phyloP scores from a whole-genome alignment of 2,329 filamentous ascomycete genomes.

The Alternaria burnsii region DNA sequence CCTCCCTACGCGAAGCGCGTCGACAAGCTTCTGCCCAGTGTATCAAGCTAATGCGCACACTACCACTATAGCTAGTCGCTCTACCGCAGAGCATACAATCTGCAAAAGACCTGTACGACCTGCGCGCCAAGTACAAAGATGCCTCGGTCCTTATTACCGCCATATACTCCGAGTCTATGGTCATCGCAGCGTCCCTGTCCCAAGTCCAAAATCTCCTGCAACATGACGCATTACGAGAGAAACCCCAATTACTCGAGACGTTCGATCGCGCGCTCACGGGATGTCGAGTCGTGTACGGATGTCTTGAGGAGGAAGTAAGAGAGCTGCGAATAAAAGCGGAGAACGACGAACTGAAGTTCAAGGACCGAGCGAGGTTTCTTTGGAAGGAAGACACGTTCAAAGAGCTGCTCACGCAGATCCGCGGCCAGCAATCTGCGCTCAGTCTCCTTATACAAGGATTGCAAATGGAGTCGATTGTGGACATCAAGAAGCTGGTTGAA shows the following conservation, averaged over 20 bases:
- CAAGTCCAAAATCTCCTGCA: constrained; percentile 44
- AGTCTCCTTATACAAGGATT: constrained; percentile 45
- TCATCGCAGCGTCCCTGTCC: constrained; percentile 43
- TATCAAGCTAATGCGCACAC: constrained; percentile 11
- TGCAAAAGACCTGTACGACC: constrained; percentile 42
- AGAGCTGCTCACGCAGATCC: constrained; percentile 45
- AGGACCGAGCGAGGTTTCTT: constrained; percentile 38
- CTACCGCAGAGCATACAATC: constrained; percentile 39
- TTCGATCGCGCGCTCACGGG: constrained; percentile 46
- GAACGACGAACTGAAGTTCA: constrained; percentile 32
- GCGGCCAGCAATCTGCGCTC: constrained; percentile 45
- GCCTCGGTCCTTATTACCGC: constrained; percentile 43
- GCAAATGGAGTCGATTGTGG: constrained; percentile 48
- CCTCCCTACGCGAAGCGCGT: not conserved
- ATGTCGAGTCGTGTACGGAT: constrained; percentile 45
- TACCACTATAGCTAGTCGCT: constrained; percentile 25
- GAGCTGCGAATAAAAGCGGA: constrained; percentile 32
- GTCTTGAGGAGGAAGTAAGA: constrained; percentile 44
- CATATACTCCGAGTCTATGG: constrained; percentile 47
- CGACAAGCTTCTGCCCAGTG: constrained; percentile 3
- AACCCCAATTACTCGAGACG: constrained; percentile 42
- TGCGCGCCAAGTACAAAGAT: constrained; percentile 42
- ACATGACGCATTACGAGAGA: constrained; percentile 36
- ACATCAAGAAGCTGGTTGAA: constrained; percentile 41
- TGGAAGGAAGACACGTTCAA: constrained; percentile 48